Base-by-base conservation (phyloP, 257 asterid genomes). In the Leonotis leonurus region DNA sequence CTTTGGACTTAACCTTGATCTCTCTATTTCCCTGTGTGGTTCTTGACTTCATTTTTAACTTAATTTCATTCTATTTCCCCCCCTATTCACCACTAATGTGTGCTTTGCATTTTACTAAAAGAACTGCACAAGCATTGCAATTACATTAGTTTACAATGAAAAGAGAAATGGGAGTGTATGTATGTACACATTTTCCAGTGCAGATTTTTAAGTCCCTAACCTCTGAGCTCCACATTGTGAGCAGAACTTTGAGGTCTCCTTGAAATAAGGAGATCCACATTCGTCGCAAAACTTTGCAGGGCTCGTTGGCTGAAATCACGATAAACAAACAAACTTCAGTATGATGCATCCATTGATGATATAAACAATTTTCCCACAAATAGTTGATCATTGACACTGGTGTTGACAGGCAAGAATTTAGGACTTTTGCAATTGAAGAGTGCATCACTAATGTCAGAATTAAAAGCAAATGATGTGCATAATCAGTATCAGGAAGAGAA, bases 261-360 rank as follows among this genome's bases (percentile, higher is more conserved):
- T 83, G 60, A 85, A 64, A 77, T 84, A 86, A 13, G 91, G 91
- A 73, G 73, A 60, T 55, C 99, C 99, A 49, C 99, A 92, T 83
- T 83, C 88, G 56, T 93, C 97, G 24, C 97, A 93, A 27, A 67
- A 93, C 82, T 93, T 93, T 25, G 99, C 96, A 45, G 94, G 99
- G 70, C 89, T 77, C 7, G 89, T 60, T 61, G 95, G 85, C 98
- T 91, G 85, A 41, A 67, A 62, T 5, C 40, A 55, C 6, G 24
- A 2, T 0, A 8, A 33, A 33, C 0, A 33, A 8, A 10, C 6
- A 33, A 12, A 22, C n/a, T n/a, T n/a, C n/a, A n/a, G n/a, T n/a
- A n/a, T n/a, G n/a, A n/a, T n/a, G n/a, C n/a, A n/a, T n/a, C n/a
- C n/a, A n/a, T n/a, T n/a, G n/a, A n/a, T n/a, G n/a, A n/a, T n/a